phyloP scores from a whole-genome alignment of 2,329 filamentous ascomycete genomes.

The Trematosphaeria pertusa region DNA sequence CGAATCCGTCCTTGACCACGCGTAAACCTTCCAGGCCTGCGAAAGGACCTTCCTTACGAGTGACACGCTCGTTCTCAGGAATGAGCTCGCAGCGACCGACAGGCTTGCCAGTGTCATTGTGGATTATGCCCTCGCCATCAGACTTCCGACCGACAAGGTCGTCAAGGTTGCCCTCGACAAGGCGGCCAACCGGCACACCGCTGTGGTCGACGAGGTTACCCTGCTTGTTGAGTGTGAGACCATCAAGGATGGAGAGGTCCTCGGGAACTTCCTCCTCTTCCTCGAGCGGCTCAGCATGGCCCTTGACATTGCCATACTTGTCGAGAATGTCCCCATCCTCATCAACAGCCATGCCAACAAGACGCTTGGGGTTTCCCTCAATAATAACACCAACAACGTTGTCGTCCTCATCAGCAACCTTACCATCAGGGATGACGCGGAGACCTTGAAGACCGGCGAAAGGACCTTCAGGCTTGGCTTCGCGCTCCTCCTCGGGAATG shows the following conservation, averaged over 20 bases:
- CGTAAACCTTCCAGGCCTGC: conserved; percentile 69
- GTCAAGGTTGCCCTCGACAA: conserved; percentile 63
- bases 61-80: conserved; percentile 63
- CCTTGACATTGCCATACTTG: conserved; percentile 67
- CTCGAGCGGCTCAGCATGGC: conserved; percentile 63
- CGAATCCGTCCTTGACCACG: conserved; percentile 72
- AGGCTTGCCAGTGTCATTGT: conserved; percentile 63
- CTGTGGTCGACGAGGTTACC: conserved; percentile 62
- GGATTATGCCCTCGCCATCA: conserved; percentile 63
- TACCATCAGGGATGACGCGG: conserved; percentile 56
- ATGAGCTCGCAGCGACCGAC: conserved; percentile 65
- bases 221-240: conserved; percentile 64
- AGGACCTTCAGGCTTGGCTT: conserved; percentile 57
- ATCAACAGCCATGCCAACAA: conserved; percentile 65
- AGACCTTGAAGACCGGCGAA: conserved; percentile 59
- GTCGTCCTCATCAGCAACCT: conserved; percentile 58
- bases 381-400: conserved; percentile 61
- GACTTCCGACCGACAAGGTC: conserved; percentile 64
- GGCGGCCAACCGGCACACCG: conserved; percentile 62
- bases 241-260: conserved; percentile 62
- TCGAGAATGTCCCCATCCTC: conserved; percentile 69
- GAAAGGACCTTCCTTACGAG: conserved; percentile 70
- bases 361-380: conserved; percentile 66
- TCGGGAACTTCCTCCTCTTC: conserved; percentile 51
- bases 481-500: conserved; percentile 69